phyloP scores from a whole-genome alignment of 2,329 filamentous ascomycete genomes.

The Verticillium klebahnii region DNA sequence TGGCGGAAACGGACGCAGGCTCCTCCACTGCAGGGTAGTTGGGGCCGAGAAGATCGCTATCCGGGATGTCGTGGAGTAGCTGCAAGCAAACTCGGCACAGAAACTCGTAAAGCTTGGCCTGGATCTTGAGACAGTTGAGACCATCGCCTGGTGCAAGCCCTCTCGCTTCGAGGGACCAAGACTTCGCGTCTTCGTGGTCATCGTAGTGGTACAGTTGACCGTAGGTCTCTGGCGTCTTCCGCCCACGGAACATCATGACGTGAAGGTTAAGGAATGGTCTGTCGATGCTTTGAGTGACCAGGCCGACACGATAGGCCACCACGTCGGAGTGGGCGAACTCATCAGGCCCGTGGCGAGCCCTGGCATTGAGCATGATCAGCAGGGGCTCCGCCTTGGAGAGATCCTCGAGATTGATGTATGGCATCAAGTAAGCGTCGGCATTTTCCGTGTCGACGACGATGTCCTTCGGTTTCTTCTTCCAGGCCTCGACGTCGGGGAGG shows the following conservation, averaged over 20 bases:
- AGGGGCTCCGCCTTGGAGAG: conserved; percentile 37
- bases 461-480: conserved; percentile 1
- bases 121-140: conserved; percentile 44
- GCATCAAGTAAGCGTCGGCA: conserved; percentile 40
- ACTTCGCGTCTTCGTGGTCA: conserved; percentile 28
- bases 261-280: conserved; percentile 23
- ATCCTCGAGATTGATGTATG: conserved; percentile 55
- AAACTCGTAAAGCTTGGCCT: conserved; percentile 42
- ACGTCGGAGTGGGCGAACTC: conserved; percentile 43
- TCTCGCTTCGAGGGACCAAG: conserved; percentile 25
- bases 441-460: not conserved
- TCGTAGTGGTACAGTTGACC: conserved; percentile 29
- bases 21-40: conserved; percentile 30
- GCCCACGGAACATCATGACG: conserved; percentile 28
- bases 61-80: conserved; percentile 47
- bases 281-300: conserved; percentile 16
- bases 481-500: conserved; percentile 44
- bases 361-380: conserved; percentile 46
- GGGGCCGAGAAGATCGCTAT: conserved; percentile 19
- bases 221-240: conserved; percentile 22
- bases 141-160: conserved; percentile 41
- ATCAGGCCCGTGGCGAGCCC: conserved; percentile 40
- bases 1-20: conserved; percentile 24
- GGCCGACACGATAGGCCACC: conserved; percentile 24
- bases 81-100: conserved; percentile 39